A percentile compares a stretch with the other conserved stretches of the same genome.
Conservation (phyloP, 805 yeast genomes). For the Pichia heedii region DNA sequence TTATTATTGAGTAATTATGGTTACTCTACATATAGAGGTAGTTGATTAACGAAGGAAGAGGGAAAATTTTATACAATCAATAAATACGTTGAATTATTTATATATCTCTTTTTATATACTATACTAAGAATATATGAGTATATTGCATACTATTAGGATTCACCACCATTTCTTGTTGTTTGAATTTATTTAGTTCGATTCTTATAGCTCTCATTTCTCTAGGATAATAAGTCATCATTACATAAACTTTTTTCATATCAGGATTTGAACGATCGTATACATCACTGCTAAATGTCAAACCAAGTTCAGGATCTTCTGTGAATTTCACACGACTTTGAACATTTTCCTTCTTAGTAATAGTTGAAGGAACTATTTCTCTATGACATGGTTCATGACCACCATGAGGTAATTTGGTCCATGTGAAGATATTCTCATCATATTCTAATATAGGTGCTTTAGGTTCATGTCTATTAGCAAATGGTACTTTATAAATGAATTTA, state of each 20-base stretch:
- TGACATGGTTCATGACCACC: background rate
- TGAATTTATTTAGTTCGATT: conserved; percentile 54
- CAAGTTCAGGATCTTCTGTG: conserved; percentile 37
- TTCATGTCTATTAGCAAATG: background rate
- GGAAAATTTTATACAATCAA: no score
- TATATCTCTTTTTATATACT: background rate
- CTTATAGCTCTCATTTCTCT: conserved; percentile 46
- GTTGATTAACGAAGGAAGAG: conserved; percentile 11
- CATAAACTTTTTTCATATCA: conserved; percentile 39
- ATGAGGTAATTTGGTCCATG: conserved; percentile 3
- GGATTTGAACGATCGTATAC: conserved; percentile 47
- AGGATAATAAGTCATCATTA: conserved; percentile 38
- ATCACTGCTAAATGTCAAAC: conserved; percentile 43
- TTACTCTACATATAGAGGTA: conserved; percentile 85
- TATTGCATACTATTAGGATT: conserved; percentile 50
- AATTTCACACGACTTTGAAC: conserved; percentile 23
- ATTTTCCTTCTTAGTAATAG: background rate
- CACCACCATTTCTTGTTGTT: conserved; percentile 55
- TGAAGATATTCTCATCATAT: background rate
- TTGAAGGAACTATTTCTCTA: no score
- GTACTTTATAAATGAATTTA: background rate
- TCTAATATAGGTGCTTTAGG: background rate
- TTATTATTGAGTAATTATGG: conserved; percentile 75
- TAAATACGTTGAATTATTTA: no score
- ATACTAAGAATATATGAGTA: conserved; percentile 56